A percentile compares a stretch with the other conserved stretches of the same genome.
Evolutionary conservation across 2,329 filamentous ascomycete genomes (phyloP).

Genomic region (Stylonectria norvegica): DNA sequence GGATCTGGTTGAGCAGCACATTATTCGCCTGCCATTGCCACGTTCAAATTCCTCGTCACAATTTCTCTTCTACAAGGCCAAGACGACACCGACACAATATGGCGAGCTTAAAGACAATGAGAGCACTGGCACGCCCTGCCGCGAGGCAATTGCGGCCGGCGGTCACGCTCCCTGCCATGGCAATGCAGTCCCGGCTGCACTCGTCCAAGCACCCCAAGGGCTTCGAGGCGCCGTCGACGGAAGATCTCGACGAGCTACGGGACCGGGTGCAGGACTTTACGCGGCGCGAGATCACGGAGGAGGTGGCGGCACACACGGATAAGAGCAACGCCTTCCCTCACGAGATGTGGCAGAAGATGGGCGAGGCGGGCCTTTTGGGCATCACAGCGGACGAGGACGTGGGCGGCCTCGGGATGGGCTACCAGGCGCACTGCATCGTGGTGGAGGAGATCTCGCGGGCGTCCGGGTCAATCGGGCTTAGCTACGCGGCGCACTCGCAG

Average conservation of each 20-base stretch:
- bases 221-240: conserved; percentile 65
- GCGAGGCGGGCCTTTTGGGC: conserved; percentile 85
- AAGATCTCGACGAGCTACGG: conserved; percentile 76
- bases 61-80: background rate
- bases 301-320: conserved; percentile 80
- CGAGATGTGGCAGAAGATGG: conserved; percentile 91
- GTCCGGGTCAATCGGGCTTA: conserved; percentile 78
- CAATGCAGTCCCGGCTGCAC: conserved; percentile 37
- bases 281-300: conserved; percentile 79
- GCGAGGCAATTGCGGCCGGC: conserved; percentile 22
- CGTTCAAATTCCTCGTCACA: no score
- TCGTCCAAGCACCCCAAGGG: conserved; percentile 61
- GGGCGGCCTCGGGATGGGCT: conserved; percentile 86
- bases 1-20: background rate
- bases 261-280: conserved; percentile 87
- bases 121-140: conserved; percentile 35
- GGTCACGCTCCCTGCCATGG: conserved; percentile 34
- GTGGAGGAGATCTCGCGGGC: conserved; percentile 93
- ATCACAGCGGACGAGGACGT: conserved; percentile 92
- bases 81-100: conserved; percentile 26
- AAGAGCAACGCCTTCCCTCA: conserved; percentile 81
- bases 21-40: background rate
- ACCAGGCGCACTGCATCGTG: conserved; percentile 92
- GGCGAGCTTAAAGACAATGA: conserved; percentile 39
- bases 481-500: conserved; percentile 93